Evolutionary conservation across 257 asterid species (phyloP).

Genomic region (Rubia yunnanensis): DNA sequence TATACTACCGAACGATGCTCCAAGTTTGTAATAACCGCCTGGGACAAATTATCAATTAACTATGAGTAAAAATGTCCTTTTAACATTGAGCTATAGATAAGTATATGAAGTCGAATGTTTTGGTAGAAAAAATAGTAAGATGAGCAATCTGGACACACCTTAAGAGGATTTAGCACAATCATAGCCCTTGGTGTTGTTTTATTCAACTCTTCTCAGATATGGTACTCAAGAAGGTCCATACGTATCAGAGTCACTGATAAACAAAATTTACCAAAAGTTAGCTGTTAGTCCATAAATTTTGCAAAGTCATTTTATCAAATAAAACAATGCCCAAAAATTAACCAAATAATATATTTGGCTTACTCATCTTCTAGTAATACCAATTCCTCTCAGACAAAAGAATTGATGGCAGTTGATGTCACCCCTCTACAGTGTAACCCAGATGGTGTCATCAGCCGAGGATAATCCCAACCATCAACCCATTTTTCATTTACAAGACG

Average conservation of each 20-base stretch:
- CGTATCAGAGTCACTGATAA: conserved; percentile 82
- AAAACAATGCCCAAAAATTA: conserved; percentile 3
- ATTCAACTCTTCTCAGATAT: no score
- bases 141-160: neutral
- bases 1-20: conserved; percentile 51
- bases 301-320: no score
- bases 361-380: conserved; percentile 80
- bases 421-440: conserved; percentile 92
- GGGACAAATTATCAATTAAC: no score
- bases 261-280: conserved; percentile 2
- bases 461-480: no score
- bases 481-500: no score
- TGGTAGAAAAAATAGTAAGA: neutral
- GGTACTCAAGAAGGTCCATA: no score
- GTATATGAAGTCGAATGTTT: neutral
- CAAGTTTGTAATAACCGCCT: no score
- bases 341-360: conserved; percentile 5
- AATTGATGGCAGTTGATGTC: conserved; percentile 71
- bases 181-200: no score
- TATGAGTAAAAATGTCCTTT: no score
- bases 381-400: conserved; percentile 89
- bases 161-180: no score
- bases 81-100: neutral
- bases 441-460: no score
- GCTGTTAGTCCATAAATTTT: conserved; percentile 16